These are phyloP conservation scores for Penicillium hesseltinei DNA, from an alignment of 2,329 filamentous ascomycete species.

Conservation along the genomic window DNA sequence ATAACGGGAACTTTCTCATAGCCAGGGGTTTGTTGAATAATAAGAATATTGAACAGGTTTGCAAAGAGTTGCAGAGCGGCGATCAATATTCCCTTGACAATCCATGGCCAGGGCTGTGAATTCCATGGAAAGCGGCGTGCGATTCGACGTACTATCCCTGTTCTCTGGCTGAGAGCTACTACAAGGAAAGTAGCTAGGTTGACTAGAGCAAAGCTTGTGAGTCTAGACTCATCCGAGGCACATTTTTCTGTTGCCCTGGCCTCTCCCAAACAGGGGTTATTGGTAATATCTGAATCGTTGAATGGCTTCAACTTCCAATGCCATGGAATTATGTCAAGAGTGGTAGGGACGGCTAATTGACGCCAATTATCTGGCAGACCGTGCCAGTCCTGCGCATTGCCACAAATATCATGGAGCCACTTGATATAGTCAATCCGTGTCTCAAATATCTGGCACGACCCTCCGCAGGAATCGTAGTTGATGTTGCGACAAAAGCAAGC, in stretches of 20 bases:
- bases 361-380: background rate
- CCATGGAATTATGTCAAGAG: background rate
- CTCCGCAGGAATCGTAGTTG: background rate
- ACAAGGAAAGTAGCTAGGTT: background rate
- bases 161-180: background rate
- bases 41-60: background rate
- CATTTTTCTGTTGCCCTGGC: background rate
- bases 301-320: background rate
- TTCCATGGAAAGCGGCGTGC: background rate
- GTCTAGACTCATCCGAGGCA: background rate
- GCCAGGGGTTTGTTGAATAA: background rate
- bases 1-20: background rate
- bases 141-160: background rate
- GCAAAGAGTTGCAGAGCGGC: background rate
- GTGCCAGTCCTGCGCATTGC: background rate
- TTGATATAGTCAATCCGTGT: background rate
- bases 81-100: background rate
- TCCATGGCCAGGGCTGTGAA: background rate
- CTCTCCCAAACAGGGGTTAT: background rate
- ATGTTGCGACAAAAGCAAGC: background rate
- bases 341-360: background rate
- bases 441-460: background rate
- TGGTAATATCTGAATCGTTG: background rate
- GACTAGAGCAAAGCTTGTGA: background rate
- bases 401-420: background rate